Conservation (phyloP, 202 grass and related monocot species). For the Brachypodium distachyon region DNA sequence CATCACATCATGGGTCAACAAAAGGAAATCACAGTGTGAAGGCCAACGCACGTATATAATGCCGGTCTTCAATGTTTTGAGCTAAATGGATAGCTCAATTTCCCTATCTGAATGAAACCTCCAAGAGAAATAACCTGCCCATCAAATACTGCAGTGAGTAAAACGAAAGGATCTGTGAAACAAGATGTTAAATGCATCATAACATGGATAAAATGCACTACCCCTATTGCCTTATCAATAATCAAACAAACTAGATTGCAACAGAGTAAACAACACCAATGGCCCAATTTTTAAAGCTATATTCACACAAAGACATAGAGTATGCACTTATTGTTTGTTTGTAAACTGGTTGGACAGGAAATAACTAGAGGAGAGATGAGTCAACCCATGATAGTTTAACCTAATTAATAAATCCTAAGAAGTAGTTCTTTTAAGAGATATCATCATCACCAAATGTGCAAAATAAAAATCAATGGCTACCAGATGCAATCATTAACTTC, state of each 20-base stretch:
- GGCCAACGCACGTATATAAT: not conserved
- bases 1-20: not conserved
- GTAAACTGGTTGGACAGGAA: not conserved
- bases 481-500: conserved; percentile 17
- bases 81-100: not conserved
- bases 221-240: not conserved
- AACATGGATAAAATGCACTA: not conserved
- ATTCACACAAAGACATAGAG: not conserved
- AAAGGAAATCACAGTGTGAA: not conserved
- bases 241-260: not conserved
- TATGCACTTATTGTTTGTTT: not conserved
- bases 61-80: not conserved
- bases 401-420: conserved; percentile 26
- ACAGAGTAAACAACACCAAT: not conserved
- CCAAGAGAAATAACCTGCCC: conserved; percentile 8
- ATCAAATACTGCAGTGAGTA: conserved; percentile 8
- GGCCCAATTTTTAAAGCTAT: not conserved
- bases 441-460: conserved; percentile 14
- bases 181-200: not conserved
- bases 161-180: conserved; percentile 9
- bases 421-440: conserved; percentile 12
- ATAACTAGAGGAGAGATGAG: conserved; percentile 5
- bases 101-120: not conserved
- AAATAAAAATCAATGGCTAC: not conserved
- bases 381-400: conserved; percentile 28